phyloP scores from a whole-genome alignment of 2,329 filamentous ascomycete species.

The Coniosporium tulheliwenetii region DNA sequence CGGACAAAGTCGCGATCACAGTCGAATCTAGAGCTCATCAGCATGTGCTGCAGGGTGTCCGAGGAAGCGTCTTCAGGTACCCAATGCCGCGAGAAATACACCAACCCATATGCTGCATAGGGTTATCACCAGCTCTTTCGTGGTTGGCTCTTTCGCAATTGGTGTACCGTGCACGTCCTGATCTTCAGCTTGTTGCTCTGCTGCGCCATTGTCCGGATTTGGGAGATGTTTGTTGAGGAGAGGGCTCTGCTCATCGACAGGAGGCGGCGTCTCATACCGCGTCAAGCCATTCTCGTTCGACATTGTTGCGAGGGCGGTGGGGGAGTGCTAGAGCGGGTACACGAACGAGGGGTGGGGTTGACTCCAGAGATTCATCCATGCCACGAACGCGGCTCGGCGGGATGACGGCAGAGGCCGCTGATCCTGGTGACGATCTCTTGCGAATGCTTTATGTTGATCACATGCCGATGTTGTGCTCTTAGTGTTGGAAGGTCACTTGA shows the following conservation, averaged over 20 bases:
- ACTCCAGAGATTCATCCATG: no score
- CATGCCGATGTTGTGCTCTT: no score
- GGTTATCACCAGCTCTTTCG: conserved; percentile 29
- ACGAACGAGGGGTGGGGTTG: no score
- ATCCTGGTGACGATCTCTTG: no score
- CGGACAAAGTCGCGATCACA: conserved; percentile 72
- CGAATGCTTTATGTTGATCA: no score
- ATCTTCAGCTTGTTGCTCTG: neutral
- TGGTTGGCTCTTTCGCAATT: conserved; percentile 27
- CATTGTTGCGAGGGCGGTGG: no score
- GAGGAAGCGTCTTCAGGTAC: conserved; percentile 12
- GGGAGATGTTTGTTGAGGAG: conserved; percentile 4
- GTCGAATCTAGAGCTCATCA: conserved; percentile 43
- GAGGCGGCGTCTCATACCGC: no score
- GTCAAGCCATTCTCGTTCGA: no score
- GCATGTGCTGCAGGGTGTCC: conserved; percentile 1
- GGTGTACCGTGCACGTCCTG: conserved; percentile 8
- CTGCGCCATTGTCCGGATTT: conserved; percentile 1
- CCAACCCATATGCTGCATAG: conserved; percentile 36
- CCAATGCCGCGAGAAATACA: conserved; percentile 40
- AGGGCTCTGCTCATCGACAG: conserved; percentile 4
- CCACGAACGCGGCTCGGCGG: no score
- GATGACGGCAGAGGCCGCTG: no score
- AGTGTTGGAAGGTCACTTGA: no score
- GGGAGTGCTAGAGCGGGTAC: no score